Conservation (phyloP, 1,284 basidiomycete species). For the Cystobasidium sp. region DNA sequence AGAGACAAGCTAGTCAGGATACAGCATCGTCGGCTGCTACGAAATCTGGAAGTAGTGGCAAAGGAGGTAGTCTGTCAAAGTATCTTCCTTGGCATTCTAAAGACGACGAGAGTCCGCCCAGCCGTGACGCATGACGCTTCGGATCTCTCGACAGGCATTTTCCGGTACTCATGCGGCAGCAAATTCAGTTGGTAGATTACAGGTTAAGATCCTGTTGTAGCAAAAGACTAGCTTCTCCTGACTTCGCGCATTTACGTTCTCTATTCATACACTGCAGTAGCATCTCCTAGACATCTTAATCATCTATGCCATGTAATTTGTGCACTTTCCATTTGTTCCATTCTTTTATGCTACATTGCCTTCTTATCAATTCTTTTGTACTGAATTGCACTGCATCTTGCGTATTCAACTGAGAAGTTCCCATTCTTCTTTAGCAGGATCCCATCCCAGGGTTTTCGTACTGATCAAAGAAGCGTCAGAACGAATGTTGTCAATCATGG, state of each 20-base stretch:
- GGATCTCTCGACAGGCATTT: neutral
- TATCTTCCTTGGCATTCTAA: slow-evolving; percentile 18
- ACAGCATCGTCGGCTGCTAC: neutral
- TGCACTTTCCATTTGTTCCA: neutral
- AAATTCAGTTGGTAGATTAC: neutral
- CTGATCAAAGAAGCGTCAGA: slow-evolving; percentile 3
- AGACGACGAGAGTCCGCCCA: neutral
- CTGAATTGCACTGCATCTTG: neutral
- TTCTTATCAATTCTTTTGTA: neutral
- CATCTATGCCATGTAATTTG: no score
- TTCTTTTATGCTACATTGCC: slow-evolving; percentile 5
- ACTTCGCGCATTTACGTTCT: neutral
- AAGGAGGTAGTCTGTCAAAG: slow-evolving; percentile 5
- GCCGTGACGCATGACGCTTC: neutral
- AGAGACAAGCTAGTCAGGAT: slow-evolving; percentile 15
- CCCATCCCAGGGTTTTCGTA: slow-evolving; percentile 34
- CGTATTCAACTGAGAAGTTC: neutral
- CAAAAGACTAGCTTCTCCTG: neutral
- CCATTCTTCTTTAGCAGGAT: slow-evolving; percentile 40
- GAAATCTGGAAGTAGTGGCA: no score
- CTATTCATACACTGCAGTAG: slow-evolving; percentile 10
- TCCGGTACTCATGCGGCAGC: neutral
- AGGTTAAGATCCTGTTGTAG: neutral
- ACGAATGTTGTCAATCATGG: neutral
- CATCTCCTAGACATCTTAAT: neutral